A percentile compares a stretch with the other conserved stretches of the same genome.
Evolutionary conservation across 495 filamentous ascomycete species (phyloP).

Genomic region (Pseudevernia furfuracea): DNA sequence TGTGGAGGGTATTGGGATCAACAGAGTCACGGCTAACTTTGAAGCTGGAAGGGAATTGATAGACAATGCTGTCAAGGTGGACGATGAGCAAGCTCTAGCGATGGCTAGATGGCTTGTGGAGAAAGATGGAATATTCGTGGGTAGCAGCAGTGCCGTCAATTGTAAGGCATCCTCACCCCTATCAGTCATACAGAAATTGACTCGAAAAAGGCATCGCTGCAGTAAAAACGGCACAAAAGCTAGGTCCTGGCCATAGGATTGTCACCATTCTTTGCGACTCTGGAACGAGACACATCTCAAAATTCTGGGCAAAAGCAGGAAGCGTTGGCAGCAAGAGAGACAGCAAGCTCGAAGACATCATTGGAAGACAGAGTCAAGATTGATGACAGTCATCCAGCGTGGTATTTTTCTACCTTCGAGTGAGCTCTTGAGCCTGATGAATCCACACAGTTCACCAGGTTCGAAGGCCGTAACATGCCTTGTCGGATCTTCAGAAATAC

Average conservation of each 20-base stretch:
- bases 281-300: constrained; percentile 82
- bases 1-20: constrained; percentile 93
- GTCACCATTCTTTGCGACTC: constrained; percentile 92
- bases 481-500: background rate
- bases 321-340: constrained; percentile 53
- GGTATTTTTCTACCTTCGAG: background rate
- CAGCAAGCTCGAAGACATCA: constrained; percentile 45
- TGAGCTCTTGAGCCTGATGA: background rate
- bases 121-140: constrained; percentile 90
- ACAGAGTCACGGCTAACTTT: constrained; percentile 84
- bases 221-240: constrained; percentile 62
- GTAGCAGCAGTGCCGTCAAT: constrained; percentile 91
- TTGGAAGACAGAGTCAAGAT: constrained; percentile 20
- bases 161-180: constrained; percentile 43
- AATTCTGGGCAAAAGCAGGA: constrained; percentile 83
- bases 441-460: background rate
- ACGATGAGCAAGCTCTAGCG: constrained; percentile 79
- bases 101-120: constrained; percentile 97
- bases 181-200: constrained; percentile 1
- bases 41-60: constrained; percentile 76
- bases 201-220: constrained; percentile 63
- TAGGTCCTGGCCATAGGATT: constrained; percentile 71
- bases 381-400: background rate
- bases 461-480: background rate
- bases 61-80: constrained; percentile 83